Conservation (phyloP, 2,329 filamentous ascomycete genomes). For the Xylaria sp. region DNA sequence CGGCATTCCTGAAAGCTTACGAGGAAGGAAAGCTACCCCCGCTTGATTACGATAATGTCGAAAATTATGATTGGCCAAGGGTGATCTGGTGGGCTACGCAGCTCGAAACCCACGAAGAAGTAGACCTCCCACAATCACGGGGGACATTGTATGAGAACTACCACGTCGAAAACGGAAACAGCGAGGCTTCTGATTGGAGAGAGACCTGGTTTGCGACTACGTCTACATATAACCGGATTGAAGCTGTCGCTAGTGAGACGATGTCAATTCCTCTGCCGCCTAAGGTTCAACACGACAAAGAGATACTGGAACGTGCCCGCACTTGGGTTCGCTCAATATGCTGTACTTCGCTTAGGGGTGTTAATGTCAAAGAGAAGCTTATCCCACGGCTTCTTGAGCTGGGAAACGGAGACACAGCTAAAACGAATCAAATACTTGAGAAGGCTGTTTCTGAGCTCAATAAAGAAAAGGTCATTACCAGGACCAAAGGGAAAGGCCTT, state of each 20-base stretch:
- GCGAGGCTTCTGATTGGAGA: slow-evolving; percentile 59
- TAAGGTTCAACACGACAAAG: slow-evolving; percentile 44
- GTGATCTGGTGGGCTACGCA: slow-evolving; percentile 75
- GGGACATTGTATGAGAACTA: slow-evolving; percentile 58
- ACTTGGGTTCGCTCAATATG: slow-evolving; percentile 71
- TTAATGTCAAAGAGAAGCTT: slow-evolving; percentile 44
- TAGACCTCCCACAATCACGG: slow-evolving; percentile 61
- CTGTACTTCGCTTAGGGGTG: slow-evolving; percentile 57
- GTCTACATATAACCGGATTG: slow-evolving; percentile 68
- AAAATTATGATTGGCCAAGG: slow-evolving; percentile 74
- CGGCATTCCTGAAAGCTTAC: slow-evolving; percentile 73
- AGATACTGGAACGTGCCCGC: slow-evolving; percentile 57
- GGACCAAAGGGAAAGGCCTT: slow-evolving; percentile 67
- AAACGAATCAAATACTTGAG: slow-evolving; percentile 59
- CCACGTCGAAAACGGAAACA: slow-evolving; percentile 53
- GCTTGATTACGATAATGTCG: slow-evolving; percentile 71
- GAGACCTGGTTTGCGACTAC: slow-evolving; percentile 67
- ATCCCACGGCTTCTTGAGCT: slow-evolving; percentile 62
- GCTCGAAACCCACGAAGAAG: slow-evolving; percentile 58
- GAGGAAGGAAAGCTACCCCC: slow-evolving; percentile 68
- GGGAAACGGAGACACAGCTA: slow-evolving; percentile 53
- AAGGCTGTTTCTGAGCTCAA: slow-evolving; percentile 62
- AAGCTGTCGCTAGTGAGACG: slow-evolving; percentile 63
- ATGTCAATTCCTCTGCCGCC: slow-evolving; percentile 52
- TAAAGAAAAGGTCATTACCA: slow-evolving; percentile 65